Base-by-base conservation (phyloP, 2,329 filamentous ascomycete genomes). In the Paecilomyces formosus region DNA sequence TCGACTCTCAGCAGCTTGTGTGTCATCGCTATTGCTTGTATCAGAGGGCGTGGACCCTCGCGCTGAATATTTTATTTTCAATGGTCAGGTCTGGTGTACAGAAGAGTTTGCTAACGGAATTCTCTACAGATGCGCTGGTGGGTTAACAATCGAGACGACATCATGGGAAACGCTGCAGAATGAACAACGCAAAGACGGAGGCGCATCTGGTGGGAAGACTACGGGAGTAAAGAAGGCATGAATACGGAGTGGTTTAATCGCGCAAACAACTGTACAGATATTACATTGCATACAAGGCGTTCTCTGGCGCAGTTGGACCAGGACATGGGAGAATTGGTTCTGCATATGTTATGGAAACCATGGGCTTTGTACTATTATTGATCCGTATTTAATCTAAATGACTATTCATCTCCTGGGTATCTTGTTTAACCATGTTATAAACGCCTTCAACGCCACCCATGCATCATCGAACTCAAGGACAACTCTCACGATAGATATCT, bases 101-200 rank as follows among this genome's bases (percentile, higher is more conserved):
- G 53, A 57, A 55, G 15, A 55, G 57, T 24, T 54, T 31, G 53
- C 57, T 45, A 61, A 50, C 54, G 62, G 58, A 61, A 59, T 55
- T 13, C 49, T 57, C 18, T 56, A 7, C 62, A 76, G 74, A 59
- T 77, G 83, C 68, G 78, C 77, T 26, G 75, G 78, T 64, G 82
- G 82, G 21, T 68, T 85, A 64, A 82, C 79, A 53, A 81, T 86
- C 13, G 85, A 87, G 70, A 87, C 84, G 33, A 87, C 85, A 35
- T 76, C 78, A 54, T 85, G 82, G 82, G 84, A 86, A 66, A 66
- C 54, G 65, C 65, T 24, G 69, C 75, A 64, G 73, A 74, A 64
- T 71, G 68, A 15, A 68, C 69, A 65, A 68, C 66, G 62, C 39
- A 45, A 45, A 62, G 63, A 54, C 62, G 64, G 52, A 51, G 64